Base-by-base conservation (phyloP, 1,284 basidiomycete genomes). In the Naganishia liquefaciens region DNA sequence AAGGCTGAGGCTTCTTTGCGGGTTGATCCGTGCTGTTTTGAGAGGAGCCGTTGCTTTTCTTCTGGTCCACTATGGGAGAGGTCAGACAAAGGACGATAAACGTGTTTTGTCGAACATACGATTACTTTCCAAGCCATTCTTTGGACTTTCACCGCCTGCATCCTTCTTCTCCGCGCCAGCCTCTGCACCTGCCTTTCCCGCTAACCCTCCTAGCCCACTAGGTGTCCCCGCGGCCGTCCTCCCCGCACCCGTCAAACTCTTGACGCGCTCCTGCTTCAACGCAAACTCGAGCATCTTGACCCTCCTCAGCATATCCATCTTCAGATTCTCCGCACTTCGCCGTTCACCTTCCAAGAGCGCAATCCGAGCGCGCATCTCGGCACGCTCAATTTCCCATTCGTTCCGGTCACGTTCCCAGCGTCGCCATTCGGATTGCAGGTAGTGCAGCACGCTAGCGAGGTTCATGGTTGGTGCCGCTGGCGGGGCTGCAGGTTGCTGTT, bases 231-330 rank as follows among this genome's bases (percentile, higher is more conserved):
- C 44, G 4, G 84, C 82, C 11, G 10, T 33, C 9, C 52, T 43
- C 21, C 42, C 10, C 37, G n/a, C 23, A 82, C 79, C 47, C 81
- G 71, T 13, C 82, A 91, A 83, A 74, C 91, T 88, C 77, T 92
- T 93, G 70, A 90, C 88, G 73, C 93, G 87, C 81, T 98, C 94
- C 82, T 95, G 88, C 54, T 93, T 86, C 62, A 95, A 82, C 44
- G 92, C 92, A 78, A 92, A 97, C 80, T 99, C 96, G 61, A 99
- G 87, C 95, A 99, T 97, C 85, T 96, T 97, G 73, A 98, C 96
- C 64, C 95, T 87, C 64, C 94, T 86, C 84, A 95, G 88, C 51
- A 98, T 84, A 79, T 98, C 95, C 62, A 95, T 86, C 79, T 97
- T 93, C 70, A 96, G 87, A 78, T 98, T 97, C 80, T 99, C 95